These are phyloP conservation scores for Neurospora tetrasperma DNA, from an alignment of 495 filamentous ascomycete genomes.

Conservation along the genomic window DNA sequence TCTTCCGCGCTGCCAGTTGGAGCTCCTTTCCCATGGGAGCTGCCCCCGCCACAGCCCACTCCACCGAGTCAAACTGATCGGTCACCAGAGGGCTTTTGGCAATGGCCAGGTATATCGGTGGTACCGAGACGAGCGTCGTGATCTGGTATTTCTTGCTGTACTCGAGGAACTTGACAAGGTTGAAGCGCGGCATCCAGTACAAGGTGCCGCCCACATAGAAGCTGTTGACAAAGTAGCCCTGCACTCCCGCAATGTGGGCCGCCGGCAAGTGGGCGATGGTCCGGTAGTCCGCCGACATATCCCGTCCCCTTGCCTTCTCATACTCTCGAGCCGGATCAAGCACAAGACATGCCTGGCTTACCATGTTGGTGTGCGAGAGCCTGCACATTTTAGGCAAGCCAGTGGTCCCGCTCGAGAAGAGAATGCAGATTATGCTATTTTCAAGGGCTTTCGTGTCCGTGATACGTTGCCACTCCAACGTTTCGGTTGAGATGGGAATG, in stretches of 20 bases:
- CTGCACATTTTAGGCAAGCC: constrained; percentile 75
- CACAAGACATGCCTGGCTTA: constrained; percentile 26
- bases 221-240: constrained; percentile 33
- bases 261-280: constrained; percentile 43
- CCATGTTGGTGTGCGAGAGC: constrained; percentile 60
- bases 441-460: constrained; percentile 30
- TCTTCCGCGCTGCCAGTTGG: constrained; percentile 19
- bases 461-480: constrained; percentile 34
- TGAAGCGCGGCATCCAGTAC: constrained; percentile 44
- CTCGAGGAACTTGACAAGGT: constrained; percentile 32
- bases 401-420: constrained; percentile 82
- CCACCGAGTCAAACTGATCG: constrained; percentile 30
- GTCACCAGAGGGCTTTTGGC: constrained; percentile 39
- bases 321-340: constrained; percentile 7
- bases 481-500: background rate
- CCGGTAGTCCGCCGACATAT: constrained; percentile 9
- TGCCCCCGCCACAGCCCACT: constrained; percentile 18
- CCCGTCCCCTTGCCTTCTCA: background rate
- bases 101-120: constrained; percentile 41
- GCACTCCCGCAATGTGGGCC: constrained; percentile 31
- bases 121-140: constrained; percentile 41
- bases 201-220: constrained; percentile 31
- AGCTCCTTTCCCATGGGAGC: constrained; percentile 30
- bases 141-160: constrained; percentile 33
- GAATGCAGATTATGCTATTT: constrained; percentile 45